Evolutionary conservation across 2,329 filamentous ascomycete species (phyloP), one percentile per base, ranked within the genome.

Genomic region (Diaporthe velutina): DNA sequence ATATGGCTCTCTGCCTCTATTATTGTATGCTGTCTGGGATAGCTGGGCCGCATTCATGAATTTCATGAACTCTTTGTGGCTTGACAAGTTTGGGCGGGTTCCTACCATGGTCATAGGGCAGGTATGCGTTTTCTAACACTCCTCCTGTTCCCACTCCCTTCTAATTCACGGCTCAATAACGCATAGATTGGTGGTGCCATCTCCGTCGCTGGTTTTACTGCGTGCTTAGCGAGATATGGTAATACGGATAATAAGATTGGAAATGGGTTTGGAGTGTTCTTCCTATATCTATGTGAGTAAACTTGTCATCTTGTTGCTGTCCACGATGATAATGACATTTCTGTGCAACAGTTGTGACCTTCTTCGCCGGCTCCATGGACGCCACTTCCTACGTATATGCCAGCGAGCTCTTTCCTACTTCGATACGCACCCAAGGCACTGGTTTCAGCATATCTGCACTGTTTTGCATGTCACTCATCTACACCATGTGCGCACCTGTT

Each of bases 401-500:
- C 28, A 54, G 45, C 35, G 66, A 70, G 30, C 22, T 55, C 22
- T 55, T 70, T 12, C 66, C 66, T 9, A 70, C 66, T 13, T 70
- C 66, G 5, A 52, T 70, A 22, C 66, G 66, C 38, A 55, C 66
- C 6, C 48, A 70, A 25, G 66, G 66, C 19, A 45, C 52, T 33
- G 52, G 66, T 19, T 70, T 70, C 70, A 64, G 60, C 60, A 64
- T 64, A 64, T 64, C 60, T 22, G 60, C 60, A 40, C 40, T 64
- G 19, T 64, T 68, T 71, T 54, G 73, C 61, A 40, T 58, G 60
- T 64, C 60, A 2, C 60, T 64, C 25, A 64, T 77, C 68, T 75
- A 73, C 22, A 73, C 57, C 45, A 57, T 76, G 30, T 70, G 73
- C 45, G 70, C 76, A 30, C 76, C 76, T 13, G 75, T 77, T 4